Base-by-base conservation (phyloP, 2,329 filamentous ascomycete genomes). In the Uncinocarpus reesii region DNA sequence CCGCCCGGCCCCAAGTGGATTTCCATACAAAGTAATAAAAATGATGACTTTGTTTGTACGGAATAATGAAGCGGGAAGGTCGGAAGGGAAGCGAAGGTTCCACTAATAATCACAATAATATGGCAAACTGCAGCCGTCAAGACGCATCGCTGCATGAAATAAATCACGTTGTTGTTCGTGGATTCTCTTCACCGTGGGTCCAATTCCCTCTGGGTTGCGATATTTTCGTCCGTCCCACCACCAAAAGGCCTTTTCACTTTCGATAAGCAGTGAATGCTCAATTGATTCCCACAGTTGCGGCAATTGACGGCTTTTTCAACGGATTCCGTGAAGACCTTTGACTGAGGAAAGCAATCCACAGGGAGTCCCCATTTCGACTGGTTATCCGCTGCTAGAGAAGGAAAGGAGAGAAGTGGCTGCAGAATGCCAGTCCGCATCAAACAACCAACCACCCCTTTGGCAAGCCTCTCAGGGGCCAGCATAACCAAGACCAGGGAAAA, bases 221-320 rank as follows among this genome's bases (percentile, higher is more conserved):
- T 13, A 10, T 20, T 23, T 20, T 37, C n/a, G 11, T 37, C 26
- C 26, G 7, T 11, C 26, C 26, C 26, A 23, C 7, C 5, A 23
- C 7, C 18, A 5, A 21, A 13, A 23, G n/a, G n/a, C n/a, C n/a
- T n/a, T n/a, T n/a, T n/a, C 32, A 3, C 15, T 18, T 35, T 26
- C 21, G n/a, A 21, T 10, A 31, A 18, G 8, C 24, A 4, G 18
- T 21, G 7, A 42, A 26, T 26, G 7, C 24, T 34, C 24, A 20
- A 31, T 35, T 38, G 34, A 15, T 28, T 7, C 18, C 23, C n/a
- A 23, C 11, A 5, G 24, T 10, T 15, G 28, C 45, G 45, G 45
- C 26, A 47, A 47, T 47, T 26, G 28, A 41, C 45, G 45, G 45
- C 26, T 47, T 23, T 31, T 37, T 37, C 15, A 29, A 16, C n/a